A percentile compares a stretch with the other conserved stretches of the same genome.
These are phyloP conservation scores for Sindora glabra DNA, from an alignment of 306 rosid species.

Conservation along the genomic window DNA sequence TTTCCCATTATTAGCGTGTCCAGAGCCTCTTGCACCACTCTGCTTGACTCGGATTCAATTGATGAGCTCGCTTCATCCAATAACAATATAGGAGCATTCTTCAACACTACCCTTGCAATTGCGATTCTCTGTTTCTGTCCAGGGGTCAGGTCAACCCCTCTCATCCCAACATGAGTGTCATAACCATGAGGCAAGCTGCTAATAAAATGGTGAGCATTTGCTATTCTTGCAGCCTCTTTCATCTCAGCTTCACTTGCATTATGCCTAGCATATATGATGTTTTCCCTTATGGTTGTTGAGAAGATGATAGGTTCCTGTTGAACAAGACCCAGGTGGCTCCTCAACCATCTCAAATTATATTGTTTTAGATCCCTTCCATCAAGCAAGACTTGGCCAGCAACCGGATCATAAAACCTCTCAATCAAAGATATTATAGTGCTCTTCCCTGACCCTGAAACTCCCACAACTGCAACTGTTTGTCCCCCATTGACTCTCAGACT, in stretches of 20 bases:
- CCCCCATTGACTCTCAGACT: slow-evolving; percentile 93
- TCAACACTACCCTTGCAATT: slow-evolving; percentile 87
- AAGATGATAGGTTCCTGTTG: slow-evolving; percentile 98
- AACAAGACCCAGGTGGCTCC: slow-evolving; percentile 95
- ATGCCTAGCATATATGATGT: slow-evolving; percentile 95
- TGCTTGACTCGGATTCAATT: slow-evolving; percentile 95
- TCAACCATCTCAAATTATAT: slow-evolving; percentile 91
- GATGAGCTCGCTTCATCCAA: slow-evolving; percentile 98
- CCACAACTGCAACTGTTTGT: slow-evolving; percentile 94
- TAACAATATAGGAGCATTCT: slow-evolving; percentile 90
- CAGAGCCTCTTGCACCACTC: slow-evolving; percentile 98
- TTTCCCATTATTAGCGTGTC: slow-evolving; percentile 98
- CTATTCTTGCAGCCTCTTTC: slow-evolving; percentile 97
- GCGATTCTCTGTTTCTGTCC: slow-evolving; percentile 99
- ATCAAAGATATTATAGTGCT: slow-evolving; percentile 96
- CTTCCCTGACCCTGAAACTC: slow-evolving; percentile 98
- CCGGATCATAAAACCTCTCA: slow-evolving; percentile 95
- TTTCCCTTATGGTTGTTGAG: slow-evolving; percentile 94
- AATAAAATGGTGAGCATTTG: slow-evolving; percentile 98
- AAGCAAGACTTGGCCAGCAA: slow-evolving; percentile 89
- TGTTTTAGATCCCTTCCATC: slow-evolving; percentile 90
- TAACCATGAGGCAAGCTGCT: slow-evolving; percentile 98
- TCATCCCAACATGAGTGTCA: slow-evolving; percentile 98
- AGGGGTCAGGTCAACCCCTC: slow-evolving; percentile 96
- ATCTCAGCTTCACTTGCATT: slow-evolving; percentile 98